Evolutionary conservation across 2,329 filamentous ascomycete genomes (phyloP).

Genomic region (Botrytis medusae): DNA sequence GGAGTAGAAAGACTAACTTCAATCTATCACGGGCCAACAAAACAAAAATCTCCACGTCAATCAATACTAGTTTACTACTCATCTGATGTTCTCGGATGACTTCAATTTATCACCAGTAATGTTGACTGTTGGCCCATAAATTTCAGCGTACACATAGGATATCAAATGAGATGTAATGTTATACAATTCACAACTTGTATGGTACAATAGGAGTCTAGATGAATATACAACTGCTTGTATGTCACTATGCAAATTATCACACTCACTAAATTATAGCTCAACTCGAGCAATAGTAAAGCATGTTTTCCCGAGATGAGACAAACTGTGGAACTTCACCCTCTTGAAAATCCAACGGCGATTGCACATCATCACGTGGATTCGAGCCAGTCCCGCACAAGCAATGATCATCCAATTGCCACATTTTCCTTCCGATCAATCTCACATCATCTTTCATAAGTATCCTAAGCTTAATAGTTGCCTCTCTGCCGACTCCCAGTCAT

Average conservation of each 20-base stretch:
- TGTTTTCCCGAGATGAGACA: not conserved
- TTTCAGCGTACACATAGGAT: not conserved
- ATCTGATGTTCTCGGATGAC: too few species aligned
- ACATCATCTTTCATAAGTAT: not conserved
- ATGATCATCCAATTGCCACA: too few species aligned
- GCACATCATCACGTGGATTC: not conserved
- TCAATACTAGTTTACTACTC: not conserved
- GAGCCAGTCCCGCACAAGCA: not conserved
- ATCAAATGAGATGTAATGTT: too few species aligned
- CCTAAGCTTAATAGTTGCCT: not conserved
- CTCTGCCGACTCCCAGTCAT: constrained; percentile 24
- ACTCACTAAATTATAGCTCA: too few species aligned
- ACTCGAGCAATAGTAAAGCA: not conserved
- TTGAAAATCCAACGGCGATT: not conserved
- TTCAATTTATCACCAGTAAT: not conserved
- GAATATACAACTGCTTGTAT: not conserved
- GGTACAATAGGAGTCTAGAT: not conserved
- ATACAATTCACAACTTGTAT: not conserved
- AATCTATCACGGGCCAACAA: not conserved
- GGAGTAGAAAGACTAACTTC: not conserved
- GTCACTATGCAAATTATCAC: not conserved
- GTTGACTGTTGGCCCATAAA: not conserved
- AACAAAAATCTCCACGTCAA: not conserved
- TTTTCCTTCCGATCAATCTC: not conserved
- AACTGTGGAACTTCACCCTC: not conserved